A percentile compares a stretch with the other conserved stretches of the same genome.
These are phyloP conservation scores for Croton setiger DNA, from an alignment of 441 rosid genomes.

Conservation along the genomic window DNA sequence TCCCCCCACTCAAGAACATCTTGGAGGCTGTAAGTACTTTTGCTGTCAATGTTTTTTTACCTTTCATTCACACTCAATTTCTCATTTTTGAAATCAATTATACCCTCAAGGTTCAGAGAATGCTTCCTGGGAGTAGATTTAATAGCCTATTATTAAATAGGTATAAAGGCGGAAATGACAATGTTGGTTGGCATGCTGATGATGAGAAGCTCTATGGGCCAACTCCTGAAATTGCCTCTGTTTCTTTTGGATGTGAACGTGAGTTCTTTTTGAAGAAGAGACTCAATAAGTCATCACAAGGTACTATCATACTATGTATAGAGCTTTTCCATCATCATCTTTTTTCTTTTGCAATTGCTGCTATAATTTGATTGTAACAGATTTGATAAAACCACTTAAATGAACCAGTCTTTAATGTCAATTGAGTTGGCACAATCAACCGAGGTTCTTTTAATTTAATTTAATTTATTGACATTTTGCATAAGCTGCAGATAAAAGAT, in stretches of 20 bases:
- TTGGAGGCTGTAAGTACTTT: constrained; percentile 50
- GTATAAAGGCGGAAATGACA: constrained; percentile 75
- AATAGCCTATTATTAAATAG: constrained; percentile 80
- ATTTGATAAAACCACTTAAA: too few relatives aligned
- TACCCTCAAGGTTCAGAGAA: constrained; percentile 51
- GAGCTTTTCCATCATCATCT: neutral
- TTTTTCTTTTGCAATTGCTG: neutral
- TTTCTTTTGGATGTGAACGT: constrained; percentile 85
- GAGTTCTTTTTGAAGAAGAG: constrained; percentile 77
- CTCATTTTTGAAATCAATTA: neutral
- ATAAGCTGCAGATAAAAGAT: constrained; percentile 27
- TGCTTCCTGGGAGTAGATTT: constrained; percentile 71
- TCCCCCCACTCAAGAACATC: constrained; percentile 63
- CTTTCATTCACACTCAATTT: neutral
- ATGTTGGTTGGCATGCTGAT: constrained; percentile 89
- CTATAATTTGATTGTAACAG: neutral
- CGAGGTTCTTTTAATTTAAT: too few relatives aligned
- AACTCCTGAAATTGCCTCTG: constrained; percentile 75
- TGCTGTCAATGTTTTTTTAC: neutral
- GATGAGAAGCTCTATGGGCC: constrained; percentile 88
- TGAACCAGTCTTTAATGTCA: neutral
- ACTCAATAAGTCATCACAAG: constrained; percentile 40
- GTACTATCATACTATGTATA: too few relatives aligned
- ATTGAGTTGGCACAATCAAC: too few relatives aligned
- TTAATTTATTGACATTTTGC: constrained; percentile 1